phyloP scores from a whole-genome alignment of 495 filamentous ascomycete genomes.

The Penicillium salamii region DNA sequence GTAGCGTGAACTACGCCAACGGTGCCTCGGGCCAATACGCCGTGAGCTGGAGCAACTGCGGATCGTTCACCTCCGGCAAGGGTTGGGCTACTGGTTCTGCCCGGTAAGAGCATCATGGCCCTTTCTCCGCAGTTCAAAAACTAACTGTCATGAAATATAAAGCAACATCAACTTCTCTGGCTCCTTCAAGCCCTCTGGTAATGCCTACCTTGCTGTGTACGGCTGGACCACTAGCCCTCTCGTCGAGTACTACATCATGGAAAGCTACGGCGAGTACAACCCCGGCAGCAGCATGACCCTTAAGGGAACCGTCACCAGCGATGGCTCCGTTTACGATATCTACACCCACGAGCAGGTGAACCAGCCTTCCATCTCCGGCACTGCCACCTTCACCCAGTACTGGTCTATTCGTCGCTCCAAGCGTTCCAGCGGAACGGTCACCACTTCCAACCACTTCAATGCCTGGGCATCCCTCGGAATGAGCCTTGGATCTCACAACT shows the following conservation, averaged over 20 bases:
- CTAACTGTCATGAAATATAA: neutral
- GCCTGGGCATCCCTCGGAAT: slow-evolving; percentile 54
- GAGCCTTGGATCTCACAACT: slow-evolving; percentile 52
- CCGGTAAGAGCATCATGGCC: slow-evolving; percentile 27
- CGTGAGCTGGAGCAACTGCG: slow-evolving; percentile 50
- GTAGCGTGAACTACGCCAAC: slow-evolving; percentile 56
- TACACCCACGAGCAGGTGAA: slow-evolving; percentile 57
- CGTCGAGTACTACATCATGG: slow-evolving; percentile 65
- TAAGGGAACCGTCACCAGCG: slow-evolving; percentile 54
- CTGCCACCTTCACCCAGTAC: slow-evolving; percentile 59
- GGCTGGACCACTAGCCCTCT: slow-evolving; percentile 62
- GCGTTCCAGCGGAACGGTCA: slow-evolving; percentile 53
- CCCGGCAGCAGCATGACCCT: slow-evolving; percentile 43
- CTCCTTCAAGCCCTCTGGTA: slow-evolving; percentile 54
- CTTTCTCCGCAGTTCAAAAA: neutral
- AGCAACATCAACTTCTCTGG: slow-evolving; percentile 55
- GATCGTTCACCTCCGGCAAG: slow-evolving; percentile 63
- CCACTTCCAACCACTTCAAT: slow-evolving; percentile 58
- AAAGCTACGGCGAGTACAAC: slow-evolving; percentile 55
- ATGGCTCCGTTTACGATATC: slow-evolving; percentile 65
- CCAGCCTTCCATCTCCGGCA: slow-evolving; percentile 58
- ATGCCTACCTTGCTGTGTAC: slow-evolving; percentile 60
- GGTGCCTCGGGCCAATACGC: slow-evolving; percentile 54
- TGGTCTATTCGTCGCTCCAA: slow-evolving; percentile 56
- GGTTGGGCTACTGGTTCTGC: slow-evolving; percentile 55